phyloP scores from a whole-genome alignment of 1,284 basidiomycete species.

The Leccinum brunneo-olivaceum region DNA sequence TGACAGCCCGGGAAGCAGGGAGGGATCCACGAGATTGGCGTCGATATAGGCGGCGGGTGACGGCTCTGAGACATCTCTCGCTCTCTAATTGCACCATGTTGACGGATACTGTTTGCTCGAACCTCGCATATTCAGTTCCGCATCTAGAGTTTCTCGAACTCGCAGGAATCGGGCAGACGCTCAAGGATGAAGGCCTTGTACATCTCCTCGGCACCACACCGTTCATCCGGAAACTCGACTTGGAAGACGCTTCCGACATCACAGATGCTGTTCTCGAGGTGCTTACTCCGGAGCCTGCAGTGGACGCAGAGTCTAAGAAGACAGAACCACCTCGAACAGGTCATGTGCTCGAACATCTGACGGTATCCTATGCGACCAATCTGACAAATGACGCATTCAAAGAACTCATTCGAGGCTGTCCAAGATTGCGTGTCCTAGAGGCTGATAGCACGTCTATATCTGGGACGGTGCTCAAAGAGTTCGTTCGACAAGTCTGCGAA shows the following conservation, averaged over 20 bases:
- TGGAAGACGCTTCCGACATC: constrained; percentile 77
- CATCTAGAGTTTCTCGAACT: constrained; percentile 77
- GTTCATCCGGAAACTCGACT: constrained; percentile 67
- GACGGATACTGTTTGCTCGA: constrained; percentile 67
- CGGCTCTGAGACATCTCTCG: constrained; percentile 69
- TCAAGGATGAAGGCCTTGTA: constrained; percentile 69
- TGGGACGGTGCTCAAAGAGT: constrained; percentile 57
- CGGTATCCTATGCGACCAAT: constrained; percentile 61
- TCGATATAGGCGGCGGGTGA: constrained; percentile 57
- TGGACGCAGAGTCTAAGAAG: constrained; percentile 1
- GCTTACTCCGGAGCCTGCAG: constrained; percentile 47
- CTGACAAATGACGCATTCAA: constrained; percentile 60
- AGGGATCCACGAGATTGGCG: constrained; percentile 46
- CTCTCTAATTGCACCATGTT: constrained; percentile 72
- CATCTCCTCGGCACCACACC: constrained; percentile 67
- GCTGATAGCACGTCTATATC: constrained; percentile 75
- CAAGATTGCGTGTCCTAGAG: constrained; percentile 60
- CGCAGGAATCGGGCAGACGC: constrained; percentile 64
- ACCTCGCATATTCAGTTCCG: constrained; percentile 69
- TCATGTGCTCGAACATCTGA: constrained; percentile 64
- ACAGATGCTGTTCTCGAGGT: constrained; percentile 64
- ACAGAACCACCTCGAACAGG: constrained; percentile 38
- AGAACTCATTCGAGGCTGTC: constrained; percentile 58
- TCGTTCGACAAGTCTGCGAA: constrained; percentile 50
- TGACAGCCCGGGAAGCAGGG: constrained; percentile 61